A percentile compares a stretch with the other conserved stretches of the same genome.
Evolutionary conservation across 2,329 filamentous ascomycete species (phyloP).

Genomic region (Pseudogymnoascus sp.): DNA sequence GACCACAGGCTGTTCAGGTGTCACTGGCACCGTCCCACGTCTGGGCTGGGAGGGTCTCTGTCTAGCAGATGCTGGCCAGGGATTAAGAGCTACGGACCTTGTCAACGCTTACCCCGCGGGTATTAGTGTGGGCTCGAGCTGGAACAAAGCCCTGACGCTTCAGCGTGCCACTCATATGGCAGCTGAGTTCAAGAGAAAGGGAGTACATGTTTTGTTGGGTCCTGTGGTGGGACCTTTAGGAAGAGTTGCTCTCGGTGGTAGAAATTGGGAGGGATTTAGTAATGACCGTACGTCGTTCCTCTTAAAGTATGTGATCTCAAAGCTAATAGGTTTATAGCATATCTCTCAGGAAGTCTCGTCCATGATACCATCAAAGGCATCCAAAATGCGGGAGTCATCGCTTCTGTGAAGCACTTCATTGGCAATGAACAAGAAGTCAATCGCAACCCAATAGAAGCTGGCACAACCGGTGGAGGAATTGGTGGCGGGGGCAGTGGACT

Average conservation of each 20-base stretch:
- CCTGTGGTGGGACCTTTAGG: slow-evolving; percentile 79
- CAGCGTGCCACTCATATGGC: slow-evolving; percentile 68
- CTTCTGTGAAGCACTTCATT: slow-evolving; percentile 45
- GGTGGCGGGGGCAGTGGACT: slow-evolving; percentile 50
- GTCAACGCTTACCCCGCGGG: slow-evolving; percentile 80
- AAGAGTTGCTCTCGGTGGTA: slow-evolving; percentile 73
- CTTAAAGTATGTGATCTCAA: background rate
- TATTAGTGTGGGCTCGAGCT: slow-evolving; percentile 81
- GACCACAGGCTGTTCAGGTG: slow-evolving; percentile 31
- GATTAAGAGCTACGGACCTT: slow-evolving; percentile 74
- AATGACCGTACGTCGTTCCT: slow-evolving; percentile 46
- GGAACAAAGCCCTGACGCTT: slow-evolving; percentile 80
- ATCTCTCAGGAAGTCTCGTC: slow-evolving; percentile 72
- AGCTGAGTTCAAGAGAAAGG: slow-evolving; percentile 60
- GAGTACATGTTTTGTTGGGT: slow-evolving; percentile 68
- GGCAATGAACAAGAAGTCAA: slow-evolving; percentile 61
- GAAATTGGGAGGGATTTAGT: slow-evolving; percentile 90
- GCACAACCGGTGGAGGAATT: slow-evolving; percentile 49
- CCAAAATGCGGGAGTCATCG: slow-evolving; percentile 58
- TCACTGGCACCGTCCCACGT: slow-evolving; percentile 52
- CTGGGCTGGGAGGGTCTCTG: slow-evolving; percentile 73
- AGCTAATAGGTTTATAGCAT: slow-evolving; percentile 37
- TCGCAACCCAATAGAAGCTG: slow-evolving; percentile 21
- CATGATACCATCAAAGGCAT: slow-evolving; percentile 69
- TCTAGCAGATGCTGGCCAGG: slow-evolving; percentile 79